Evolutionary conservation across 1,284 basidiomycete species (phyloP), one percentile per base, ranked within the genome.

Genomic region (Trametes versicolor): DNA sequence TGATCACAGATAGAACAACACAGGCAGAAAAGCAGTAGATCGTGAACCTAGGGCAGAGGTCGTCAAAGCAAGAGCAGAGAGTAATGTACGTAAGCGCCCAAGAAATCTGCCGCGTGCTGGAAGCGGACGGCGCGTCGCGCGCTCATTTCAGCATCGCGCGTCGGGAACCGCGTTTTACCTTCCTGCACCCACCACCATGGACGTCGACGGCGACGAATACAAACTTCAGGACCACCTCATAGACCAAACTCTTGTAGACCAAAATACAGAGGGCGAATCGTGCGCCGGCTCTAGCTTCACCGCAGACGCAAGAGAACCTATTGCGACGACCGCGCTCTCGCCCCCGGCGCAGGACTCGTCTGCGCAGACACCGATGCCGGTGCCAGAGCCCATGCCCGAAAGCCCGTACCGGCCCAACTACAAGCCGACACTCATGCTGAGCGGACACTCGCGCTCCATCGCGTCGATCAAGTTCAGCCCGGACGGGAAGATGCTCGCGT

Each of bases 381-480:
- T 64, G 21, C 61, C 68, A 2, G 48, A 63, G 25, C 67, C 67
- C 17, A 65, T 58, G 53, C 62, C 64, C 53, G 54, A 69, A 51
- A 36, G 59, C 3, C 66, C 59, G 29, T 60, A 62, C 58, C 60
- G 57, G 53, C 81, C 82, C 41, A 76, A 79, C 50, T 87, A 86
- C 73, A 72, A 72, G 56, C 68, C 78, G 21, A 79, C 78, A 48
- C 86, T 83, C 71, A 86, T 87, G 51, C 79, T 94, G 37, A 90
- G 87, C 65, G 92, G 93, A 32, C 92, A 94, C 72, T 88, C 85
- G 34, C 84, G 85, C 76, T 86, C 91, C 23, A 85, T 94, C 57
- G 91, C 93, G 0, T 87, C 90, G 13, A 76, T 94, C 49, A 94
- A 93, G 76, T 94, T 94, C 73, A 94, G 90, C 74, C 90, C 91